Percentiles rank a stretch among this genome's conserved stretches.
phyloP scores from a whole-genome alignment of 768 basidiomycete genomes.

The Termitomyces sp. region DNA sequence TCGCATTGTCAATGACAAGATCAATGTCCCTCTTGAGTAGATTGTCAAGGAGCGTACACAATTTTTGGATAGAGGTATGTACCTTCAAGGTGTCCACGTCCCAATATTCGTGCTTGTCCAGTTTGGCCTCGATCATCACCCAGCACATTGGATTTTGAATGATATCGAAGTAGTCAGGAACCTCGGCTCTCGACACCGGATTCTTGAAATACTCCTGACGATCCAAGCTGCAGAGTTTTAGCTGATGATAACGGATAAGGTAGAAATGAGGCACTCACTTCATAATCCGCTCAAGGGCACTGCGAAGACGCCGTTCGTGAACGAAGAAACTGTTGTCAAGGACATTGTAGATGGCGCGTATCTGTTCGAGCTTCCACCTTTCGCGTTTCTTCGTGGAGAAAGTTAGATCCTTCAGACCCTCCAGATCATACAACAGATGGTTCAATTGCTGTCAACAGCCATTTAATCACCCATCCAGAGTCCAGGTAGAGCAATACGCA shows the following conservation, averaged over 20 bases:
- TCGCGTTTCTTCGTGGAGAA: constrained; percentile 77
- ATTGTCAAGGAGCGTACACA: too few species aligned
- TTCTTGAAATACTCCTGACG: constrained; percentile 73
- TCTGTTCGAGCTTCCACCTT: constrained; percentile 70
- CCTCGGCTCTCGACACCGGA: constrained; percentile 75
- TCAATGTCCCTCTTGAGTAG: constrained; percentile 67
- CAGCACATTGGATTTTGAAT: constrained; percentile 89
- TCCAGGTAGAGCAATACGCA: constrained; percentile 31
- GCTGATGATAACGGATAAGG: background rate
- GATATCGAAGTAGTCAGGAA: constrained; percentile 90
- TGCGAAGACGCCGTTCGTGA: constrained; percentile 57
- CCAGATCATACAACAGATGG: constrained; percentile 74
- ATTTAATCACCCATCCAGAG: background rate
- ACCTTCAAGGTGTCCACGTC: constrained; percentile 75
- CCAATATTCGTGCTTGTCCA: constrained; percentile 83
- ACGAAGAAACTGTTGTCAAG: constrained; percentile 66
- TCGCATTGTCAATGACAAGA: constrained; percentile 84
- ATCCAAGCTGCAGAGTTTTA: constrained; percentile 54
- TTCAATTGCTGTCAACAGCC: constrained; percentile 45
- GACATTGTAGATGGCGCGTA: constrained; percentile 63
- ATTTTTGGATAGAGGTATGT: constrained; percentile 6
- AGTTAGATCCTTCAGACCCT: constrained; percentile 63
- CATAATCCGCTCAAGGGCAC: constrained; percentile 68
- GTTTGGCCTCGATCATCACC: constrained; percentile 74
- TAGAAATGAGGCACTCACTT: constrained; percentile 43